These are phyloP conservation scores for Pachysolen tannophilus DNA, from an alignment of 805 yeast genomes.

Conservation along the genomic window DNA sequence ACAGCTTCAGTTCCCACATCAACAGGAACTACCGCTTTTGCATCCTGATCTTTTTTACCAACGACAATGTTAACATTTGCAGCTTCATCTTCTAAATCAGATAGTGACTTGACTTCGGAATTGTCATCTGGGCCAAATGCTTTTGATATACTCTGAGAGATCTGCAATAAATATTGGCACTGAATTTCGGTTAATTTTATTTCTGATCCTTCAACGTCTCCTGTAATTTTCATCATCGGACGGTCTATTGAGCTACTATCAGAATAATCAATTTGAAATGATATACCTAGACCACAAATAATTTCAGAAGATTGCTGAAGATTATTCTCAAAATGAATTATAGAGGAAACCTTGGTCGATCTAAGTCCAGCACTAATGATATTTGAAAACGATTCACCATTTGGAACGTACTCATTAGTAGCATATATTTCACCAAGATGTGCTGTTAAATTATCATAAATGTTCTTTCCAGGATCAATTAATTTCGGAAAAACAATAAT, in stretches of 20 bases:
- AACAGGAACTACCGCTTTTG: constrained; percentile 14
- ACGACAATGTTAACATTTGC: constrained; percentile 49
- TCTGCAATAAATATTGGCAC: constrained; percentile 43
- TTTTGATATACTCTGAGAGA: constrained; percentile 45
- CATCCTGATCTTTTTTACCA: constrained; percentile 10
- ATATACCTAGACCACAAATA: constrained; percentile 55
- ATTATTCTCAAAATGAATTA: constrained; percentile 38
- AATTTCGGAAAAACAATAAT: constrained; percentile 69
- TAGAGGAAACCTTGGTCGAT: constrained; percentile 61
- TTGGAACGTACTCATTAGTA: constrained; percentile 44
- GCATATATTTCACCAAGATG: constrained; percentile 80
- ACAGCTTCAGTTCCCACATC: constrained; percentile 22
- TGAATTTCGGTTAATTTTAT: constrained; percentile 70
- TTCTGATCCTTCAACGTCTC: constrained; percentile 55
- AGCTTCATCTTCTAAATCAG: constrained; percentile 56
- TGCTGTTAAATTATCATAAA: constrained; percentile 56
- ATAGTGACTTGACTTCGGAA: constrained; percentile 25
- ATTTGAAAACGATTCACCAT: constrained; percentile 32
- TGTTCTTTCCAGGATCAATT: constrained; percentile 29
- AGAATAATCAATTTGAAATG: constrained; percentile 49
- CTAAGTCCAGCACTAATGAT: constrained; percentile 61
- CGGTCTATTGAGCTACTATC: constrained; percentile 28
- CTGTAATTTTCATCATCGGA: constrained; percentile 45
- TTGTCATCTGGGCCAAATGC: constrained; percentile 41
- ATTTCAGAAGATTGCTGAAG: constrained; percentile 51